phyloP scores from a whole-genome alignment of 75 land plant genomes.

The Azolla pinnata region DNA sequence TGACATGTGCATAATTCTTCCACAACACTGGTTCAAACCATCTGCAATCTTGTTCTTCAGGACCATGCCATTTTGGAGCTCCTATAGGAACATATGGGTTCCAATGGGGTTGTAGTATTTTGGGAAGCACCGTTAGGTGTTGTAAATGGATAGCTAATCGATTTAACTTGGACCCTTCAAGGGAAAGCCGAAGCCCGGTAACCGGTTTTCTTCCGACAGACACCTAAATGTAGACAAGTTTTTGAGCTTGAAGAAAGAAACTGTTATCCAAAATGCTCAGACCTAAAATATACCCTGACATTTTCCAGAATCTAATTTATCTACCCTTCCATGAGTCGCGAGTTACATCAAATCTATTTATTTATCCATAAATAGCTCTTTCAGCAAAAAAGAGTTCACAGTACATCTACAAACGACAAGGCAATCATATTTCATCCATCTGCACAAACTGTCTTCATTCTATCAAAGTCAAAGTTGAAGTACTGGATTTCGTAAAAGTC shows the following conservation, averaged over 20 bases:
- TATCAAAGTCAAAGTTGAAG: no score
- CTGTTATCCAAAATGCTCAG: neutral
- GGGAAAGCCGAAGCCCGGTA: slow-evolving; percentile 58
- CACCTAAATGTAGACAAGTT: slow-evolving; percentile 36
- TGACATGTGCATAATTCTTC: slow-evolving; percentile 82
- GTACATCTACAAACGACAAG: no score
- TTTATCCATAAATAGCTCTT: no score
- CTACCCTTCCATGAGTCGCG: no score
- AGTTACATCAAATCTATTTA: no score
- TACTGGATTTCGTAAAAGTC: no score
- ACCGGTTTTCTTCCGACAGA: slow-evolving; percentile 77
- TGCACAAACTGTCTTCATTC: no score
- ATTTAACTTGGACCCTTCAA: slow-evolving; percentile 74
- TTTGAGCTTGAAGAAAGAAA: neutral
- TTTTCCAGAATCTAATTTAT: no score
- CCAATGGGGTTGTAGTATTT: slow-evolving; percentile 73
- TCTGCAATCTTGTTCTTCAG: slow-evolving; percentile 80
- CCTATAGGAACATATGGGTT: slow-evolving; percentile 70
- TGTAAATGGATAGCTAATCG: slow-evolving; percentile 67
- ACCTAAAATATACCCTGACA: slow-evolving; percentile 1
- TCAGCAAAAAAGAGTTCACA: no score
- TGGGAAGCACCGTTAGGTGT: slow-evolving; percentile 73
- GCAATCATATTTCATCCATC: no score
- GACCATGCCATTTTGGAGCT: slow-evolving; percentile 75
- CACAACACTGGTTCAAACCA: slow-evolving; percentile 92